phyloP scores from a whole-genome alignment of 2,329 filamentous ascomycete genomes.

The Ophiosphaerella herpotricha region DNA sequence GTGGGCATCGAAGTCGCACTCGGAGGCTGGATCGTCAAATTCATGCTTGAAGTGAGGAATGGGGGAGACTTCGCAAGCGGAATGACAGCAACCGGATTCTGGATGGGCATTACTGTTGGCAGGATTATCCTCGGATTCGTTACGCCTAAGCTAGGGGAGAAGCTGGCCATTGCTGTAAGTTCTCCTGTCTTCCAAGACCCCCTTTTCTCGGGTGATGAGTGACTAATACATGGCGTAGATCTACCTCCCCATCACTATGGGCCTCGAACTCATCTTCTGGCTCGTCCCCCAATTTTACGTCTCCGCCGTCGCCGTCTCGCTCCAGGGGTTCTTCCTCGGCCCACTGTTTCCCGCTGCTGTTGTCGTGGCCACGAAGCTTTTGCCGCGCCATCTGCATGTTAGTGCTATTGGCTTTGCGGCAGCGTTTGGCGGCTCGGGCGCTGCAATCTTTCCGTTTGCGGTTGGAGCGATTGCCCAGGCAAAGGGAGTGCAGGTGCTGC shows the following conservation, averaged over 20 bases:
- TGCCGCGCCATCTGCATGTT: constrained; percentile 75
- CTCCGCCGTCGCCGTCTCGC: constrained; percentile 70
- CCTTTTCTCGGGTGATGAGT: not conserved
- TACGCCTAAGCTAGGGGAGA: constrained; percentile 75
- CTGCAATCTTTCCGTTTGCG: constrained; percentile 67
- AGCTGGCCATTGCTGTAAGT: constrained; percentile 55
- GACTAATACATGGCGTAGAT: constrained; percentile 37
- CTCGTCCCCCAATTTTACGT: constrained; percentile 77
- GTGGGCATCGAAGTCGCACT: constrained; percentile 78
- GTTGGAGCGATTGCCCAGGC: constrained; percentile 70
- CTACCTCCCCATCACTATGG: constrained; percentile 69
- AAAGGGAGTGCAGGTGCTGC: constrained; percentile 63
- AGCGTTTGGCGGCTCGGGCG: constrained; percentile 75
- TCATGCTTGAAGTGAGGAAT: constrained; percentile 79
- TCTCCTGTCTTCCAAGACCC: not conserved
- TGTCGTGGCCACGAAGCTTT: constrained; percentile 72
- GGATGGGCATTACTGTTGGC: constrained; percentile 79
- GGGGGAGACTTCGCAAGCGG: constrained; percentile 73
- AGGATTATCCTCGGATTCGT: constrained; percentile 75
- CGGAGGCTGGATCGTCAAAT: constrained; percentile 78
- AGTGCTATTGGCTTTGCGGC: constrained; percentile 80
- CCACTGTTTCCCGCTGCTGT: constrained; percentile 78
- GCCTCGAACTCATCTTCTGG: constrained; percentile 76
- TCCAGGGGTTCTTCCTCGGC: constrained; percentile 80
- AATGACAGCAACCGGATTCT: constrained; percentile 79